Percentiles rank a stretch among this genome's conserved stretches.
phyloP scores from a whole-genome alignment of 441 rosid genomes.

The Erysimum cheiri region DNA sequence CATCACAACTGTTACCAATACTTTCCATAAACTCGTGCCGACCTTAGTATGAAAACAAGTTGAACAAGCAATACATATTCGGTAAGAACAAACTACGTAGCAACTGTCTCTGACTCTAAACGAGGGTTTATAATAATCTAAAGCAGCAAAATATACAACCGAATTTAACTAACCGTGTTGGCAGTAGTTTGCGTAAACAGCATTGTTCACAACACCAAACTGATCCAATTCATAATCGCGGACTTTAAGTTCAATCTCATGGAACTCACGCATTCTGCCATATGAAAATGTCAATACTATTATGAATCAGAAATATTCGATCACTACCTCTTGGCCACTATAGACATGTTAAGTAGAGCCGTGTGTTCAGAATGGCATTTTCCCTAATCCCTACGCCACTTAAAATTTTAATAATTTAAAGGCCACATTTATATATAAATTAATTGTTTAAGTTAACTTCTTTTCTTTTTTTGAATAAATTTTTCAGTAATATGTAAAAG shows the following conservation, averaged over 20 bases:
- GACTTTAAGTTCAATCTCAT: conserved; percentile 70
- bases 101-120: not conserved
- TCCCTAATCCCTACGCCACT: too few relatives aligned
- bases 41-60: not conserved
- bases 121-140: not conserved
- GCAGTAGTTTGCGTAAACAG: conserved; percentile 81
- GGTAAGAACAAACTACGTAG: not conserved
- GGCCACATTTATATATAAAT: too few relatives aligned
- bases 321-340: too few relatives aligned
- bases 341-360: too few relatives aligned
- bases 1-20: conserved; percentile 62
- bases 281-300: too few relatives aligned
- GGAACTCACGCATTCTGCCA: conserved; percentile 59
- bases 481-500: too few relatives aligned
- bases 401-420: too few relatives aligned
- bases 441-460: too few relatives aligned
- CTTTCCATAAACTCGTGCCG: conserved; percentile 48
- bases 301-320: too few relatives aligned
- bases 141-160: not conserved
- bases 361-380: too few relatives aligned
- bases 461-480: too few relatives aligned
- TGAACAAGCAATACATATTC: not conserved
- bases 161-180: conserved; percentile 51
- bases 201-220: conserved; percentile 88
- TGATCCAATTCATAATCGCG: conserved; percentile 89